Conservation (phyloP, 768 basidiomycete species). For the Russula foetens region DNA sequence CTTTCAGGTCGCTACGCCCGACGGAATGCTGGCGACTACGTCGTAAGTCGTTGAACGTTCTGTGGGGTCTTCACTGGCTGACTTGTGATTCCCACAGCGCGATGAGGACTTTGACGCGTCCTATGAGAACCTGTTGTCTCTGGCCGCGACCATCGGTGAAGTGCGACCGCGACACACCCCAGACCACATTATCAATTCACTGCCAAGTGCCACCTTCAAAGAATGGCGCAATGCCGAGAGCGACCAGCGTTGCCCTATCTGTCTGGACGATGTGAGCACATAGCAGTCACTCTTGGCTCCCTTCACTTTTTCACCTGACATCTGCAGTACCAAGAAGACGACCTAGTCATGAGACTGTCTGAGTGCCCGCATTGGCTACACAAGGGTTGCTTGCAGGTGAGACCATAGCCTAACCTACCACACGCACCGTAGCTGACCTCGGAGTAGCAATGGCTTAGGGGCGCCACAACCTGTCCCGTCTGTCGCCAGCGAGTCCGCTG, state of each 20-base stretch:
- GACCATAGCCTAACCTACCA: constrained; percentile 18
- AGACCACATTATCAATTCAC: constrained; percentile 45
- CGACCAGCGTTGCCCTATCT: constrained; percentile 75
- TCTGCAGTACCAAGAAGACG: constrained; percentile 54
- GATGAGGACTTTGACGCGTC: constrained; percentile 73
- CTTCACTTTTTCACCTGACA: constrained; percentile 5
- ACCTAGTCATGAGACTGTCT: constrained; percentile 54
- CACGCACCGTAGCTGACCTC: constrained; percentile 6
- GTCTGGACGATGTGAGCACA: constrained; percentile 67
- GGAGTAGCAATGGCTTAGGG: constrained; percentile 68
- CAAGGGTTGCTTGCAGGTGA: constrained; percentile 64
- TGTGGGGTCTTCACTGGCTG: neutral
- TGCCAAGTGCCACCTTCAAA: constrained; percentile 55
- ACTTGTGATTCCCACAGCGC: constrained; percentile 36
- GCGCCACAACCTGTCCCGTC: constrained; percentile 72
- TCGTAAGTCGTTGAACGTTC: constrained; percentile 34
- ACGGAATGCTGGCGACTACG: constrained; percentile 34
- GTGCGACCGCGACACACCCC: constrained; percentile 58
- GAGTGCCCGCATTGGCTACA: constrained; percentile 80
- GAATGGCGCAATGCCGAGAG: constrained; percentile 58
- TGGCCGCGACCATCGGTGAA: constrained; percentile 59
- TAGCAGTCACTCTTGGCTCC: neutral
- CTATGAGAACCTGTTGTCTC: constrained; percentile 57
- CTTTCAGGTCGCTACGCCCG: constrained; percentile 5
- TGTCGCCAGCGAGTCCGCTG: constrained; percentile 57